Percentiles rank a stretch among this genome's conserved stretches.
phyloP scores from a whole-genome alignment of 169 alveolate genomes.

The Theileria annulata region DNA sequence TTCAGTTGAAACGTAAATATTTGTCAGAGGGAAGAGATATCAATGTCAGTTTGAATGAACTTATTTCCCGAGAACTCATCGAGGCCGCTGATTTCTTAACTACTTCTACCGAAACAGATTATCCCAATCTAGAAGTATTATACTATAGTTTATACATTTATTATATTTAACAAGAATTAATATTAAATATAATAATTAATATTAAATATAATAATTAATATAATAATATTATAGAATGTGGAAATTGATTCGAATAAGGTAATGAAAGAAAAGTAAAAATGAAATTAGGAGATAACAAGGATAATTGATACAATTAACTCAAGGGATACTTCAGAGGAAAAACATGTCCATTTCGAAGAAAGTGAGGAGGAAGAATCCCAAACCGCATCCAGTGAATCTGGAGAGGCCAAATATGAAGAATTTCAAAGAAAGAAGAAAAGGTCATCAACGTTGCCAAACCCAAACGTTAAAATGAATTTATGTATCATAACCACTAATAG shows the following conservation, averaged over 20 bases:
- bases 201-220: too few relatives aligned
- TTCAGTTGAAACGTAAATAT: conserved; percentile 44
- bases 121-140: background rate
- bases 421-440: conserved; percentile 18
- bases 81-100: conserved; percentile 53
- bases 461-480: background rate
- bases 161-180: too few relatives aligned
- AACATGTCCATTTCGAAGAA: conserved; percentile 44
- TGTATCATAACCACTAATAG: conserved; percentile 20
- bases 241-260: conserved; percentile 5
- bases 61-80: conserved; percentile 24
- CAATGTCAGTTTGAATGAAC: conserved; percentile 47
- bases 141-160: background rate
- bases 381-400: conserved; percentile 10
- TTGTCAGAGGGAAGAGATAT: conserved; percentile 44
- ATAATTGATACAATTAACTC: conserved; percentile 46
- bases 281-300: conserved; percentile 48
- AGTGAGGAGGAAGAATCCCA: conserved; percentile 16
- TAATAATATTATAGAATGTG: background rate
- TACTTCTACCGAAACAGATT: background rate
- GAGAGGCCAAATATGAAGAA: background rate
- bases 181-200: too few relatives aligned
- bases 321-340: conserved; percentile 4
- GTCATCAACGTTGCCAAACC: conserved; percentile 48
- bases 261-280: background rate